A percentile compares a stretch with the other conserved stretches of the same genome.
Conservation (phyloP, 257 asterid genomes). For the Ballota nigra region DNA sequence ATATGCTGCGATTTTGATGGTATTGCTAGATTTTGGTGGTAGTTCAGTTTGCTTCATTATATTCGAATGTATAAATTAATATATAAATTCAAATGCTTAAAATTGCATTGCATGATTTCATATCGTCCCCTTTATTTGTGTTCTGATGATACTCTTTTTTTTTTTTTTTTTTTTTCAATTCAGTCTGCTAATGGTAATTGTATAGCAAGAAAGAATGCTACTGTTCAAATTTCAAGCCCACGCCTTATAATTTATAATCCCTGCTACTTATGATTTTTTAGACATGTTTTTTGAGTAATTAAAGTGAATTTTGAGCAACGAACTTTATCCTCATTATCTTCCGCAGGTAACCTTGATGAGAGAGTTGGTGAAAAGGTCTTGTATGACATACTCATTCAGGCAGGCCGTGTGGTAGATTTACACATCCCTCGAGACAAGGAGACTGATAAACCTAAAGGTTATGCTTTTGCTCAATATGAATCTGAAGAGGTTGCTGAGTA, state of each 20-base stretch:
- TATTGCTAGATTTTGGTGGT: not conserved
- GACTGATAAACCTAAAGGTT: conserved; percentile 80
- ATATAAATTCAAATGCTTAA: not conserved
- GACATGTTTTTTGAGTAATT: not conserved
- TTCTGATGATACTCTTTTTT: not conserved
- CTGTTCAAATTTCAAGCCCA: not conserved
- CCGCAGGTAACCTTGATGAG: conserved; percentile 83
- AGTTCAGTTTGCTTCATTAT: not conserved
- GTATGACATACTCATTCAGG: conserved; percentile 94
- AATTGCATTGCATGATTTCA: not conserved
- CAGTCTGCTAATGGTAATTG: not conserved
- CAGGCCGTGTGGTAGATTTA: conserved; percentile 80
- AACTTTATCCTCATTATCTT: conserved; percentile 4
- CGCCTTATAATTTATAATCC: not conserved
- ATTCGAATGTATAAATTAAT: not conserved
- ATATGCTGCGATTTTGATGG: not conserved
- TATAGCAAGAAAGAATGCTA: not conserved
- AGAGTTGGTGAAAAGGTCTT: conserved; percentile 79
- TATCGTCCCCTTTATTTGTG: not conserved
- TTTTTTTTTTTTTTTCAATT: not conserved
- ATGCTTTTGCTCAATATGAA: conserved; percentile 88
- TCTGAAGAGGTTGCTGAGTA: conserved; percentile 83
- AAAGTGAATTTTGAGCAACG: not conserved
- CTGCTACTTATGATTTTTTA: not conserved
- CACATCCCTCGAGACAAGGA: conserved; percentile 85